phyloP scores from a whole-genome alignment of 148 eudicot genomes.

The Fagopyrum esculentum region DNA sequence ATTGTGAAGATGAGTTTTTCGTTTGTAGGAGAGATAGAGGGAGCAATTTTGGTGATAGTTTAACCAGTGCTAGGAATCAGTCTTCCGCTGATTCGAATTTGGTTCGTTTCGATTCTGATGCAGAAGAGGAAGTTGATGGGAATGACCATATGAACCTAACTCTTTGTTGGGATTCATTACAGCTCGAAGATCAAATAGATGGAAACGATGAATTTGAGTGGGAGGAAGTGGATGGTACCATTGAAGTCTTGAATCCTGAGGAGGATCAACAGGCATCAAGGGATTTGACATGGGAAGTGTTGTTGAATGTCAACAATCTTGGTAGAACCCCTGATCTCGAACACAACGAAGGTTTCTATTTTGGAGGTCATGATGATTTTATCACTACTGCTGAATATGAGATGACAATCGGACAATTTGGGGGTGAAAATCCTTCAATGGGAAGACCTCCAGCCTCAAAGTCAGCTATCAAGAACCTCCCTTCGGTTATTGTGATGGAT shows the following conservation, averaged over 20 bases:
- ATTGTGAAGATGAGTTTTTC: conserved; percentile 22
- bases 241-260: conserved; percentile 35
- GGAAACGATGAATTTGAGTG: conserved; percentile 50
- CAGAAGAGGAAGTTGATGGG: conserved; percentile 22
- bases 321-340: conserved; percentile 19
- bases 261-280: conserved; percentile 19
- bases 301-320: conserved; percentile 22
- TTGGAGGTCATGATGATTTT: conserved; percentile 32
- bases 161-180: conserved; percentile 15
- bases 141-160: conserved; percentile 1
- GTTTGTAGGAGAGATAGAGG: conserved; percentile 27
- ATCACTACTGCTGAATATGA: conserved; percentile 37
- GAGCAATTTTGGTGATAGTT: conserved; percentile 17
- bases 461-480: conserved; percentile 28
- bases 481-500: conserved; percentile 27
- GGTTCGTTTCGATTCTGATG: conserved; percentile 29
- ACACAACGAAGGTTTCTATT: conserved; percentile 10
- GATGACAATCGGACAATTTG: conserved; percentile 51
- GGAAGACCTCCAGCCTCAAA: conserved; percentile 59
- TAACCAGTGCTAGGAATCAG: conserved; percentile 8
- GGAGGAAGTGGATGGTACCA: conserved; percentile 53
- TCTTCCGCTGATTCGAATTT: conserved; percentile 22
- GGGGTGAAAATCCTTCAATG: conserved; percentile 24
- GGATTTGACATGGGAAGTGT: conserved; percentile 41
- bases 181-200: conserved; percentile 18